These are phyloP conservation scores for Calonectria crousiana DNA, from an alignment of 2,329 filamentous ascomycete species.

Conservation along the genomic window DNA sequence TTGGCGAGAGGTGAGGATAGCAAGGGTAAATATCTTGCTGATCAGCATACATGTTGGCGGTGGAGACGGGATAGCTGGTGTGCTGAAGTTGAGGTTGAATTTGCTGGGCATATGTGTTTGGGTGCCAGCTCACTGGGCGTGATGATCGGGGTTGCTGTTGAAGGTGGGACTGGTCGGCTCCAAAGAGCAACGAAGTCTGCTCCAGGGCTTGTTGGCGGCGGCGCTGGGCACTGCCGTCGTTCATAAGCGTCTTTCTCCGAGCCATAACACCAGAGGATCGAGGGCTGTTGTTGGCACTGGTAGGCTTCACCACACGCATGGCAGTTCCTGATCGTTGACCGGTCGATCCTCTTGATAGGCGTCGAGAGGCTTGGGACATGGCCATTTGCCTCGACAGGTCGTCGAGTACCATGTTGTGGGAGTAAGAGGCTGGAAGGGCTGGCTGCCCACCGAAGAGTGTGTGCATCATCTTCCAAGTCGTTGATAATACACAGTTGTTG, in stretches of 20 bases:
- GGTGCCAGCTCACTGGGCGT: constrained; percentile 83
- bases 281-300: constrained; percentile 77
- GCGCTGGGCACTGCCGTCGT: constrained; percentile 59
- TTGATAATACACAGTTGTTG: not conserved
- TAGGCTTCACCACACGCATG: constrained; percentile 74
- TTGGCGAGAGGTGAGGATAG: constrained; percentile 62
- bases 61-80: constrained; percentile 54
- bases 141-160: constrained; percentile 49
- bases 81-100: constrained; percentile 54
- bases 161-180: constrained; percentile 30
- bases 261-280: constrained; percentile 62
- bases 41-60: constrained; percentile 51
- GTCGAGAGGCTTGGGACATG: constrained; percentile 59
- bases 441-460: constrained; percentile 42
- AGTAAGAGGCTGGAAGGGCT: constrained; percentile 42
- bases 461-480: constrained; percentile 49
- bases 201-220: constrained; percentile 62
- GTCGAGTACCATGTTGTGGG: constrained; percentile 60
- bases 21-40: constrained; percentile 56
- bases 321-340: constrained; percentile 62
- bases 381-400: constrained; percentile 66
- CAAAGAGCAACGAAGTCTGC: constrained; percentile 49
- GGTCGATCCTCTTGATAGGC: constrained; percentile 62
- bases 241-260: constrained; percentile 69
- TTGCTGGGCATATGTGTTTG: constrained; percentile 65